These are phyloP conservation scores for Amesomyces nigricolor DNA, from an alignment of 2,329 filamentous ascomycete species.

Conservation along the genomic window DNA sequence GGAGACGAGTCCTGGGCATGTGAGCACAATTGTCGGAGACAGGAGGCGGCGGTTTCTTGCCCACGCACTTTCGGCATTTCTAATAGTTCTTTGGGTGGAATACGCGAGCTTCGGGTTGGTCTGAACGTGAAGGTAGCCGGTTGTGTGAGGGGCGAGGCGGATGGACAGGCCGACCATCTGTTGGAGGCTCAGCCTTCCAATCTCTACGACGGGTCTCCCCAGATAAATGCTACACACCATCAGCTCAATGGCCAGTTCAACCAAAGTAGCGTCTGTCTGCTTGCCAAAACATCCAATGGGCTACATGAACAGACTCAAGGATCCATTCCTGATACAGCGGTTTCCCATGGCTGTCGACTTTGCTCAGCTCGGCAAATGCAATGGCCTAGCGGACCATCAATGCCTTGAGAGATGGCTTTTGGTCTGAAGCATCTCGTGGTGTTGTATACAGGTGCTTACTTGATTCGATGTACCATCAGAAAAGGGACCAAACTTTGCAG, in stretches of 20 bases:
- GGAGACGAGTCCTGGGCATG: conserved; percentile 42
- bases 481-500: conserved; percentile 42
- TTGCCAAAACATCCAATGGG: conserved; percentile 29
- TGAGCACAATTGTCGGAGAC: not conserved
- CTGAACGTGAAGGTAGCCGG: conserved; percentile 52
- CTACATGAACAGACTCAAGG: conserved; percentile 32
- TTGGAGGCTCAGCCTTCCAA: not conserved
- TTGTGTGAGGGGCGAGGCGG: conserved; percentile 44
- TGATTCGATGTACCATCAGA: conserved; percentile 51
- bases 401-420: not conserved
- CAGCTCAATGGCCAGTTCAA: conserved; percentile 52
- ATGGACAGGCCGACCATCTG: conserved; percentile 53
- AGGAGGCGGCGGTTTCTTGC: not conserved
- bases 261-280: conserved; percentile 34
- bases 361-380: conserved; percentile 42
- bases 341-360: conserved; percentile 29
- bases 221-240: conserved; percentile 34
- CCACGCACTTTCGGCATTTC: conserved; percentile 45
- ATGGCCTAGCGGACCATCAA: conserved; percentile 37
- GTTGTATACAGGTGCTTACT: conserved; percentile 28
- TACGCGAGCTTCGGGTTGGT: conserved; percentile 54
- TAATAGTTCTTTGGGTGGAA: conserved; percentile 42
- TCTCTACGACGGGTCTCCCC: not conserved
- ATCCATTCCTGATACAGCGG: conserved; percentile 36
- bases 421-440: not conserved